phyloP scores from a whole-genome alignment of 768 basidiomycete species.

The Kwoniella mangroviensis region DNA sequence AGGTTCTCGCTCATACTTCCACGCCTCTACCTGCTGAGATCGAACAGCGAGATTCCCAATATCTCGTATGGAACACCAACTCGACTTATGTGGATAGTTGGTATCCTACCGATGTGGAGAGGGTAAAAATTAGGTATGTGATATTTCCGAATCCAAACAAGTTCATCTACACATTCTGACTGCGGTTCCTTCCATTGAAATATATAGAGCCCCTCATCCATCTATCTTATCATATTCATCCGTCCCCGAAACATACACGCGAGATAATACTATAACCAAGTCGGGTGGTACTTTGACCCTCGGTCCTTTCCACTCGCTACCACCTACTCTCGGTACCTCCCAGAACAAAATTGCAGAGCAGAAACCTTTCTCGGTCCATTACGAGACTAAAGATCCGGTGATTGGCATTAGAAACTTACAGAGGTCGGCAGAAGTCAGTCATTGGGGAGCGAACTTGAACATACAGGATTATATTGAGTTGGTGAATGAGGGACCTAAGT shows the following conservation, averaged over 20 bases:
- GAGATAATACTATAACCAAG: slow-evolving; percentile 71
- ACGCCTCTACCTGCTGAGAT: slow-evolving; percentile 75
- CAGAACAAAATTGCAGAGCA: slow-evolving; percentile 66
- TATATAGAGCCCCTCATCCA: slow-evolving; percentile 69
- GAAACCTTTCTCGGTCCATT: slow-evolving; percentile 74
- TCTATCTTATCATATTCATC: slow-evolving; percentile 71
- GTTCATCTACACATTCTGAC: slow-evolving; percentile 2
- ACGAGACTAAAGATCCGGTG: slow-evolving; percentile 79
- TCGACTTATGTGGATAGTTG: slow-evolving; percentile 78
- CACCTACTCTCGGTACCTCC: slow-evolving; percentile 63
- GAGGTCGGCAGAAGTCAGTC: slow-evolving; percentile 86
- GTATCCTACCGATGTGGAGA: slow-evolving; percentile 77
- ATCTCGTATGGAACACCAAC: slow-evolving; percentile 74
- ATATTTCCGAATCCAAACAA: background rate
- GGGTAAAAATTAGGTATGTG: slow-evolving; percentile 82
- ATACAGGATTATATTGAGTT: slow-evolving; percentile 84
- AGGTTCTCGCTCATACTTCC: slow-evolving; percentile 77
- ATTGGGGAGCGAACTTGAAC: slow-evolving; percentile 95
- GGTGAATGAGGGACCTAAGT: slow-evolving; percentile 90
- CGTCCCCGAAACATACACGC: slow-evolving; percentile 60
- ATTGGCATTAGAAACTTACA: slow-evolving; percentile 73
- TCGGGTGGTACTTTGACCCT: slow-evolving; percentile 82
- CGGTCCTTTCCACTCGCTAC: slow-evolving; percentile 81
- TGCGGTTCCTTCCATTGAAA: background rate
- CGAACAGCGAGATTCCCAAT: slow-evolving; percentile 75